These are phyloP conservation scores for Rhypophila decipiens DNA, from an alignment of 495 filamentous ascomycete genomes.

Conservation along the genomic window DNA sequence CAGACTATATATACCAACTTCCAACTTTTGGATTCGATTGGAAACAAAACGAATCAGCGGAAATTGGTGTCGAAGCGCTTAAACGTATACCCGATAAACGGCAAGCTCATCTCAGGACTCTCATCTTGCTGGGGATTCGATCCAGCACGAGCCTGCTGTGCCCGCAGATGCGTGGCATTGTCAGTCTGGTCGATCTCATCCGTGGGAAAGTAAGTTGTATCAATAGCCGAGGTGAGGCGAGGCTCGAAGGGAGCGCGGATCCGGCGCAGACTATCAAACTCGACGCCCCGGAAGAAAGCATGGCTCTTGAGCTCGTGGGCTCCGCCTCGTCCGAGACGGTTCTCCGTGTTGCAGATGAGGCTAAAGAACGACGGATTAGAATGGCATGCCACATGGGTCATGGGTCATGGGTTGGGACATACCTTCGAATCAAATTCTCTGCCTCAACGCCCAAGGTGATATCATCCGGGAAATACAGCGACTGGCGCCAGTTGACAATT, in stretches of 20 bases:
- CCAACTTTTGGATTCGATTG: not conserved
- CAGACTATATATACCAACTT: no score
- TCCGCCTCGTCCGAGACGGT: conserved; percentile 78
- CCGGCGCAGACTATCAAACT: conserved; percentile 82
- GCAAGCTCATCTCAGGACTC: conserved; percentile 80
- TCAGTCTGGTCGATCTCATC: conserved; percentile 96
- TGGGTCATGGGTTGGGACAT: conserved; percentile 15
- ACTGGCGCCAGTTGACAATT: conserved; percentile 96
- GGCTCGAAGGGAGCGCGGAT: conserved; percentile 97
- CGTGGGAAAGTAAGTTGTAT: conserved; percentile 98
- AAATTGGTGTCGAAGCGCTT: conserved; percentile 88
- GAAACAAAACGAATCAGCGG: conserved; percentile 28
- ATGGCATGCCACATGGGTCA: no score
- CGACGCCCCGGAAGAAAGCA: conserved; percentile 91
- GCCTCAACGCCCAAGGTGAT: conserved; percentile 80
- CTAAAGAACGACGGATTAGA: no score
- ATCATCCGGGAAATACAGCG: conserved; percentile 95
- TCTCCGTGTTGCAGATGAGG: conserved; percentile 84
- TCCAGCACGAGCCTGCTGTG: conserved; percentile 45
- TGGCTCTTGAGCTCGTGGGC: conserved; percentile 89
- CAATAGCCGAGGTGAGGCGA: conserved; percentile 80
- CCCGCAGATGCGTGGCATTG: conserved; percentile 66
- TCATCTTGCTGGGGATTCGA: conserved; percentile 33
- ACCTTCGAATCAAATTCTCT: conserved; percentile 82
- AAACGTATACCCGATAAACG: conserved; percentile 98